Percentiles rank a stretch among this genome's conserved stretches.
These are phyloP conservation scores for Cladosporium austrohemisphaericum DNA, from an alignment of 2,329 filamentous ascomycete genomes.

Conservation along the genomic window DNA sequence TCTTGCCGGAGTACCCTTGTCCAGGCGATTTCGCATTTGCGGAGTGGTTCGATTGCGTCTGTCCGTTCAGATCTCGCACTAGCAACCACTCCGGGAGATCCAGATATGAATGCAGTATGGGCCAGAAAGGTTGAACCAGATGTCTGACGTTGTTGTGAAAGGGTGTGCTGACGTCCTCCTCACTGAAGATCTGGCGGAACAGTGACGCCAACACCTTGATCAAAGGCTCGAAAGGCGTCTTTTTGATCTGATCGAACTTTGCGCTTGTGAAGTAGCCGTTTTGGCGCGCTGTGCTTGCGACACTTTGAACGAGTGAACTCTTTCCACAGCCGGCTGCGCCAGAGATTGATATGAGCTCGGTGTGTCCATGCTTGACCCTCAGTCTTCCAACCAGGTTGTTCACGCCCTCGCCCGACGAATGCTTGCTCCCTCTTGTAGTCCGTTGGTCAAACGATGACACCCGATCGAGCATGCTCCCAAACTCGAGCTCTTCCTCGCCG, in stretches of 20 bases:
- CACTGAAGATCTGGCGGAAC: constrained; percentile 62
- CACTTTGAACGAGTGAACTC: constrained; percentile 56
- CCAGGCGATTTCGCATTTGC: neutral
- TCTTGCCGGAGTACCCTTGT: constrained; percentile 16
- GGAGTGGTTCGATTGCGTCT: constrained; percentile 1
- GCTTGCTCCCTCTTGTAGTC: constrained; percentile 10
- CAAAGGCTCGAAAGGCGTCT: constrained; percentile 59
- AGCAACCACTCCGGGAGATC: constrained; percentile 65
- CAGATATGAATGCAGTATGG: constrained; percentile 53
- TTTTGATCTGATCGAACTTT: constrained; percentile 57
- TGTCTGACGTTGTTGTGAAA: constrained; percentile 58
- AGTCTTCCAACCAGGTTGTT: constrained; percentile 5
- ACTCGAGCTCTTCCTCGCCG: constrained; percentile 4
- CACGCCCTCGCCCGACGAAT: constrained; percentile 2
- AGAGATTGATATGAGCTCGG: constrained; percentile 56
- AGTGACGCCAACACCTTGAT: constrained; percentile 58
- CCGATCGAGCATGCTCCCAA: constrained; percentile 5
- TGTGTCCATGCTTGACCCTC: constrained; percentile 43
- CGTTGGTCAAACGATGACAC: constrained; percentile 7
- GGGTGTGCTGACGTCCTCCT: constrained; percentile 58
- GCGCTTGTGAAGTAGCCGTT: constrained; percentile 59
- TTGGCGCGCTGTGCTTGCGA: constrained; percentile 55
- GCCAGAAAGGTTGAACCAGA: constrained; percentile 57
- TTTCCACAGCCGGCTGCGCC: constrained; percentile 59
- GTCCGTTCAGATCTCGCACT: constrained; percentile 17